Evolutionary conservation across 2,329 filamentous ascomycete species (phyloP).

Genomic region (Phyllosticta capitalensis): DNA sequence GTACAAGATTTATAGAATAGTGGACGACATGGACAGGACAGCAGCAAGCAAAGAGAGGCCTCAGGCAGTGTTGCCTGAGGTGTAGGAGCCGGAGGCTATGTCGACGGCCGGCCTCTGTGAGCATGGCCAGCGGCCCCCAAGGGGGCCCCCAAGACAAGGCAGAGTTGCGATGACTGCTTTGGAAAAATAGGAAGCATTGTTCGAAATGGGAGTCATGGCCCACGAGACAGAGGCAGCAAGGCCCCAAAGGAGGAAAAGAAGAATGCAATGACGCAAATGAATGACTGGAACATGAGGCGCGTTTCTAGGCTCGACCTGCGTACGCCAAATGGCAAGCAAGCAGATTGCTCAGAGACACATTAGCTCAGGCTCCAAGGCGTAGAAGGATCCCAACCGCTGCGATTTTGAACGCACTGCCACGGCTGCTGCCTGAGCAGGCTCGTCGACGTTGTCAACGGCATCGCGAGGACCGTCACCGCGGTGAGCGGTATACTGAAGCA

Average conservation of each 20-base stretch:
- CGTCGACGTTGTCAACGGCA: neutral
- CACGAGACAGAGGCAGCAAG: neutral
- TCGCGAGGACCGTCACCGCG: neutral
- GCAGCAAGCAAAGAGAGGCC: neutral
- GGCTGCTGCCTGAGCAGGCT: neutral
- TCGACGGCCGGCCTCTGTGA: neutral
- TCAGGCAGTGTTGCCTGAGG: neutral
- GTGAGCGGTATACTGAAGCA: neutral
- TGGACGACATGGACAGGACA: neutral
- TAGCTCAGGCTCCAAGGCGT: neutral
- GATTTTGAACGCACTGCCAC: neutral
- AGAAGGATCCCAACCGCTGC: neutral
- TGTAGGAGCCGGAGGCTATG: neutral
- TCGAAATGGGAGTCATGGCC: neutral
- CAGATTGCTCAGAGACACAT: neutral
- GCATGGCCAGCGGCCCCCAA: neutral
- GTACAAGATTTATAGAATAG: neutral
- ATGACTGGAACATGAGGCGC: conserved; percentile 7
- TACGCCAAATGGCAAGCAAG: neutral
- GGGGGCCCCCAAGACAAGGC: neutral
- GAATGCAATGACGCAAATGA: neutral
- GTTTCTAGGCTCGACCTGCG: neutral
- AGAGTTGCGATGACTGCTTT: neutral
- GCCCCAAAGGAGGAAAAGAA: neutral
- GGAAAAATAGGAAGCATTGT: neutral